Percentiles rank a stretch among this genome's conserved stretches.
These are phyloP conservation scores for Bidens hawaiensis DNA, from an alignment of 140 eudicot genomes.

Conservation along the genomic window DNA sequence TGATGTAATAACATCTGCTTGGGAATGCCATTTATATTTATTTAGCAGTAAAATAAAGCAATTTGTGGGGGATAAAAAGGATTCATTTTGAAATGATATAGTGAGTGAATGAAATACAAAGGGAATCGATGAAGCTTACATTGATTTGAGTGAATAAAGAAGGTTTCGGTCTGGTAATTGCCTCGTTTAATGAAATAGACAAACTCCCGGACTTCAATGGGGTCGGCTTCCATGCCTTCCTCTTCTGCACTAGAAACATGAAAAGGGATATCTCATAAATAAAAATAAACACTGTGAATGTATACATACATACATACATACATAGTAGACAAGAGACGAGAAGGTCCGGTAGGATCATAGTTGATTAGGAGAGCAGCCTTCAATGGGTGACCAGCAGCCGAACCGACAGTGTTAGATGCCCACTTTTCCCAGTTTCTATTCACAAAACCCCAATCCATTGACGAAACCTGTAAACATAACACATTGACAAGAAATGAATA, in stretches of 20 bases:
- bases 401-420: conserved; percentile 64
- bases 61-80: too few species aligned
- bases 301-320: conserved; percentile 20
- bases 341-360: conserved; percentile 87
- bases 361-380: conserved; percentile 79
- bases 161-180: conserved; percentile 72
- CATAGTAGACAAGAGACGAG: conserved; percentile 85
- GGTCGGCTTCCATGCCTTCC: conserved; percentile 81
- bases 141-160: conserved; percentile 72
- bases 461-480: too few species aligned
- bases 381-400: conserved; percentile 65
- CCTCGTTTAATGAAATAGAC: conserved; percentile 63
- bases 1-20: conserved; percentile 79
- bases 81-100: too few species aligned
- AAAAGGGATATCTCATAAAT: conserved; percentile 17
- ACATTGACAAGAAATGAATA: too few species aligned
- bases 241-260: conserved; percentile 75
- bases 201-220: conserved; percentile 69
- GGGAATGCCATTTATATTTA: not conserved
- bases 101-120: not conserved
- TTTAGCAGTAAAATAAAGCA: not conserved
- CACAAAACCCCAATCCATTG: conserved; percentile 78
- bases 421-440: conserved; percentile 79
- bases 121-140: conserved; percentile 48
- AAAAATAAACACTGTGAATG: not conserved